Base-by-base conservation (phyloP, 1,284 basidiomycete genomes). In the Pholiota adiposa region DNA sequence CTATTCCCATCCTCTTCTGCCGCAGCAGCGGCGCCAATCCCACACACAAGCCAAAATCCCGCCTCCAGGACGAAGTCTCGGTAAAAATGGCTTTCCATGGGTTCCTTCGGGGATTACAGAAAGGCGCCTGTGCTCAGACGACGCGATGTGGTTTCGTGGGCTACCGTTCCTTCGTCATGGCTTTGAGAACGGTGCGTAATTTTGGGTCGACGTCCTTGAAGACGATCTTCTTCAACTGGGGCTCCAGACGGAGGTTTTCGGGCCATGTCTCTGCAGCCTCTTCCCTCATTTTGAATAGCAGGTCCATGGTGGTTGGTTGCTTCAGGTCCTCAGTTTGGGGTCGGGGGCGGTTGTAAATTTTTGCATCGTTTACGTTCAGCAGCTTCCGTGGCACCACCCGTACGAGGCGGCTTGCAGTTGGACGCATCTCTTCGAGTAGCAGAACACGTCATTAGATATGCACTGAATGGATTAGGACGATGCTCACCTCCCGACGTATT, bases 191-290 rank as follows among this genome's bases (percentile, higher is more conserved):
- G 4, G 68, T 71, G 63, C 77, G 70, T n/a, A 76, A 63, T 49
- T 73, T 72, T 3, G 74, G 71, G 53, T 73, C 68, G 14, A 79
- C 77, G 36, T 63, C 67, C 54, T 72, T 73, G 51, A 76, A 75
- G 18, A 64, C 70, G 40, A 72, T 69, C 62, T 73, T 77, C 67
- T 74, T 78, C 25, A 79, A 65, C 41, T 75, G 71, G 14, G 73
- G 75, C 58, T 80, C 78, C 43, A 80, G 69, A 29, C 77, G 72
- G 51, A 80, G 72, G 64, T 80, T 80, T n/a, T 60, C 55, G 4
- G 78, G 78, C 77, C 77, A 80, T 0, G 58, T 49, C 3, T 68
- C 61, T 11, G 73, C 75, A 16, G 73, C 70, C 14, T 64, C 57
- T 43, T 70, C 65, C 55, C 71, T 73, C 46, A 72, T 71, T 60